Base-by-base conservation (phyloP, 2,329 filamentous ascomycete genomes). In the Trichophyton benhamiae region DNA sequence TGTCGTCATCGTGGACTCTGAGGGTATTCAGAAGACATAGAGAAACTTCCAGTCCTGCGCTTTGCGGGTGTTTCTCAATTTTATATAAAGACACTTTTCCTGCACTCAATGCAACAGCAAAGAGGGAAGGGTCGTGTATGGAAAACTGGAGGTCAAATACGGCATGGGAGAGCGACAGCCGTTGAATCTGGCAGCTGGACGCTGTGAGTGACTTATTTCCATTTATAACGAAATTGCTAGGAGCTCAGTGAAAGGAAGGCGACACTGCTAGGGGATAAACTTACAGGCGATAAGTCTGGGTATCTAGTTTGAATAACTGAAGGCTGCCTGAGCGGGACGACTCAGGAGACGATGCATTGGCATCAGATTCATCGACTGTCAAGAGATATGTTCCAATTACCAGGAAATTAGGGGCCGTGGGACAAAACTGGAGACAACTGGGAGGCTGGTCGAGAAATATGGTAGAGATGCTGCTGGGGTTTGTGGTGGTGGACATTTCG, bases 101-200 rank as follows among this genome's bases (percentile, higher is more conserved):
- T 72, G 87, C 89, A 64, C 90, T 96, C 1, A 88, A 89, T 7
- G 89, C 89, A 2, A 87, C 84, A 8, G 85, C 90, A 60, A 95
- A 80, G 2, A 87, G 75, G 33, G 80, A 78, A 58, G 73, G 75
- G 60, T 78, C 71, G 59, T 74, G 69, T 1, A 82, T 83, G 63
- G 86, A 83, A 72, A 96, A 97, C 67, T 91, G 89, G 33, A 96
- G 77, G 71, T 96, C 91, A 60, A 96, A 81, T 30, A 96, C 81
- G 4, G 89, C 91, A 59, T 85, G 89, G 3, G 84, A 81, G 22
- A 88, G 84, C 3, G 77, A 68, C 3, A 86, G 65, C 0, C 81
- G 86, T 69, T 89, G 83, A 3, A 86, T 68, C 61, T 80, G 76
- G 1, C 72, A 72, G 66, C 84, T 87, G 63, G 67, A 61, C 44